phyloP scores from a whole-genome alignment of 2,329 filamentous ascomycete genomes.

The Pseudogymnoascus sp. region DNA sequence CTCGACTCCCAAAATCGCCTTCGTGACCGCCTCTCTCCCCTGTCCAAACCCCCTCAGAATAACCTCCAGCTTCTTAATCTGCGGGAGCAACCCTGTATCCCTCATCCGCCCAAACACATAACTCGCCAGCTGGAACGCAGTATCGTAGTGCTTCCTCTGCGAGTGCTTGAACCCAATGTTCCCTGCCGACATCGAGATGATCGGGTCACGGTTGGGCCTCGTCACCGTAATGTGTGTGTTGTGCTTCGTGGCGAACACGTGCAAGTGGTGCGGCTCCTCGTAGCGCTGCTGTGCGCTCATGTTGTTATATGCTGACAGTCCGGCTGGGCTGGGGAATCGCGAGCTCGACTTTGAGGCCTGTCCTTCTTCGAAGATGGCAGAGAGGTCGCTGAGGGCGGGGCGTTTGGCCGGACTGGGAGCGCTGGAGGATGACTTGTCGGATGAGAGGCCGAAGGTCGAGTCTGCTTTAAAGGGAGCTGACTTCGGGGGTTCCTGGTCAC shows the following conservation, averaged over 20 bases:
- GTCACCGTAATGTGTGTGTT: constrained; percentile 93
- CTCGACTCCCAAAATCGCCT: constrained; percentile 81
- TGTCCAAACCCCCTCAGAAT: constrained; percentile 78
- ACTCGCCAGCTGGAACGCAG: constrained; percentile 81
- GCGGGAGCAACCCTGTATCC: constrained; percentile 69
- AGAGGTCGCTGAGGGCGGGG: constrained; percentile 4
- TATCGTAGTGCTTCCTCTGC: constrained; percentile 76
- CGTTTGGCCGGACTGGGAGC: neutral
- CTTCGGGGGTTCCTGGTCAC: neutral
- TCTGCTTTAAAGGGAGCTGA: neutral
- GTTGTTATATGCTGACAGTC: constrained; percentile 16
- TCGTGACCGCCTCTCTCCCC: constrained; percentile 82
- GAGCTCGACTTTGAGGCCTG: neutral
- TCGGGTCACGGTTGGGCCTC: constrained; percentile 69
- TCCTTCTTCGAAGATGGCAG: constrained; percentile 10
- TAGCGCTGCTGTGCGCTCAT: constrained; percentile 29
- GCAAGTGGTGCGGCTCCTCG: constrained; percentile 71
- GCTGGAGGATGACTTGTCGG: neutral
- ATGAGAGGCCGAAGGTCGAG: neutral
- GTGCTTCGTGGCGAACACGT: constrained; percentile 83
- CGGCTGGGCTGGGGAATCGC: constrained; percentile 4
- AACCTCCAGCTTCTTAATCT: constrained; percentile 73
- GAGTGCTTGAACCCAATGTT: constrained; percentile 89
- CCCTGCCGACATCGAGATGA: constrained; percentile 75
- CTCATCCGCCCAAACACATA: constrained; percentile 80